Conservation (phyloP, 2,329 filamentous ascomycete genomes). For the Mycosphaerella sp. region DNA sequence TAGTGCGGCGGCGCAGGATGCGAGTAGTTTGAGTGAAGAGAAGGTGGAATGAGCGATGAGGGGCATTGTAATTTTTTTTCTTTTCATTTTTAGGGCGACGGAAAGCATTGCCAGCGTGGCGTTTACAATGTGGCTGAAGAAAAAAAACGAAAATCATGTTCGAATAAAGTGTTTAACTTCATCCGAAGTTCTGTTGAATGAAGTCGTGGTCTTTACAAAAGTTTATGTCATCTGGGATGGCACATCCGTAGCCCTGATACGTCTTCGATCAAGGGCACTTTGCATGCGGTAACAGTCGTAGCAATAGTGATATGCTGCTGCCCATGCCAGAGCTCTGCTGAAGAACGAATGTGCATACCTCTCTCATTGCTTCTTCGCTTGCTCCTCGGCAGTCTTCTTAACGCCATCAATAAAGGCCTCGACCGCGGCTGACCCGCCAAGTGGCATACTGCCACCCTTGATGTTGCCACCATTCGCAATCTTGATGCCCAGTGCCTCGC, state of each 20-base stretch:
- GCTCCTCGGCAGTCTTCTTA: slow-evolving; percentile 64
- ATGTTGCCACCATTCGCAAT: slow-evolving; percentile 81
- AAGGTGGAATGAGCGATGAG: background rate
- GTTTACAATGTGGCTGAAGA: background rate
- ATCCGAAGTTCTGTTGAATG: too few species aligned
- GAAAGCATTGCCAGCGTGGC: background rate
- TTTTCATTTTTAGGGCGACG: background rate
- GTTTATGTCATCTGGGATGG: too few species aligned
- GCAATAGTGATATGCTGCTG: too few species aligned
- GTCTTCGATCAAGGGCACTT: too few species aligned
- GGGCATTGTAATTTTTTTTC: background rate
- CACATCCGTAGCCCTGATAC: too few species aligned
- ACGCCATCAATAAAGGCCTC: slow-evolving; percentile 88
- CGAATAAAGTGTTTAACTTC: too few species aligned
- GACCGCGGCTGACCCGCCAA: slow-evolving; percentile 82
- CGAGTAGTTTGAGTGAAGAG: slow-evolving; percentile 14
- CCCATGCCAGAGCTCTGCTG: too few species aligned
- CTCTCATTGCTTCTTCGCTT: slow-evolving; percentile 20
- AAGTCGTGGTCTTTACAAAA: too few species aligned
- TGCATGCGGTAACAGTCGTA: too few species aligned
- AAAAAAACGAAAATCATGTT: background rate
- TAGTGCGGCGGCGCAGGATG: slow-evolving; percentile 11
- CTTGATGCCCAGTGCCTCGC: slow-evolving; percentile 73
- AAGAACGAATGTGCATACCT: background rate
- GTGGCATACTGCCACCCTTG: slow-evolving; percentile 67